Evolutionary conservation across 1,139 yeast genomes (phyloP).

Genomic region (Candida albicans): DNA sequence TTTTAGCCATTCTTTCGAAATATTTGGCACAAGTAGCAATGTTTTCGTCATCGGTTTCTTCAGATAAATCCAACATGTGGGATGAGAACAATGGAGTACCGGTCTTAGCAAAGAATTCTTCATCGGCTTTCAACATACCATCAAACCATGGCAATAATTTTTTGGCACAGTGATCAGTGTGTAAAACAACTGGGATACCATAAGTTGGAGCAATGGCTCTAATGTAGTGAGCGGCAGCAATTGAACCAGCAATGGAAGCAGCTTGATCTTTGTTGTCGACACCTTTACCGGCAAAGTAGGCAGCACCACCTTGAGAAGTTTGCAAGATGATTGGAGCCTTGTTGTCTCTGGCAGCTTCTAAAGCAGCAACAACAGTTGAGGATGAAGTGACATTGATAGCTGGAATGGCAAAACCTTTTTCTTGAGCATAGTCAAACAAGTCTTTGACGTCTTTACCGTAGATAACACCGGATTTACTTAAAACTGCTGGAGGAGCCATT

Average conservation of each 20-base stretch:
- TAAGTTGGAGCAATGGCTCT: slow-evolving; percentile 95
- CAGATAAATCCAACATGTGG: slow-evolving; percentile 98
- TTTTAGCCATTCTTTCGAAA: slow-evolving; percentile 90
- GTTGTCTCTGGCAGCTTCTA: slow-evolving; percentile 97
- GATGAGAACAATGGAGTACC: slow-evolving; percentile 98
- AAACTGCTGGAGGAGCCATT: slow-evolving; percentile 60
- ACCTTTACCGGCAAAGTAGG: slow-evolving; percentile 99
- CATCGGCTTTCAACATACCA: slow-evolving; percentile 97
- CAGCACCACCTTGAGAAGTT: slow-evolving; percentile 99
- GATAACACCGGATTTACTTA: slow-evolving; percentile 93
- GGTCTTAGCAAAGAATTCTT: slow-evolving; percentile 78
- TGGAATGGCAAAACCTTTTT: slow-evolving; percentile 94
- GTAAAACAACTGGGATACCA: slow-evolving; percentile 95
- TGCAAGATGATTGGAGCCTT: slow-evolving; percentile 96
- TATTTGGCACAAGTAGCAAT: slow-evolving; percentile 92
- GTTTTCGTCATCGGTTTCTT: slow-evolving; percentile 95
- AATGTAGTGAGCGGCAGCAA: slow-evolving; percentile 98
- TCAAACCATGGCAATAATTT: slow-evolving; percentile 98
- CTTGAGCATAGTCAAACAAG: slow-evolving; percentile 91
- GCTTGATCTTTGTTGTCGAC: slow-evolving; percentile 88
- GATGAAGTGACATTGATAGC: slow-evolving; percentile 98
- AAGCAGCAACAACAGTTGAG: slow-evolving; percentile 93
- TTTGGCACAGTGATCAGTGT: slow-evolving; percentile 99
- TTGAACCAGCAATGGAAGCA: slow-evolving; percentile 92
- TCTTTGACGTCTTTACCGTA: slow-evolving; percentile 97